Percentiles rank a stretch among this genome's conserved stretches.
Conservation (phyloP, 768 basidiomycete genomes). For the Mrakia blollopis region DNA sequence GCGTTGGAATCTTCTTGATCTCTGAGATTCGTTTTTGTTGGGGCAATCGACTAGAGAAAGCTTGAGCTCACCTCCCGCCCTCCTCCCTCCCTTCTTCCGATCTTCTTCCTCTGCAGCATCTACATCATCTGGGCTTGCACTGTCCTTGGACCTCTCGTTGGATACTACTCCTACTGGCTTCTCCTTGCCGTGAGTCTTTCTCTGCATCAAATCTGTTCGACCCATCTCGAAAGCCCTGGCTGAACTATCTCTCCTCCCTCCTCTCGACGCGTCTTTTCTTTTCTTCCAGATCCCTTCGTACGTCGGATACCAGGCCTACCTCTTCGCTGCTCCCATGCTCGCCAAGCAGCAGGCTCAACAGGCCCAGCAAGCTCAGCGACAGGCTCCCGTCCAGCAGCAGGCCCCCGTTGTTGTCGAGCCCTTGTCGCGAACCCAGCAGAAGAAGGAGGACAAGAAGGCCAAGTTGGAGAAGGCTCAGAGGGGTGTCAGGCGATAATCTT, state of each 20-base stretch:
- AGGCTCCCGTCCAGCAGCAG: not conserved
- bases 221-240: too few species aligned
- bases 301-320: not conserved
- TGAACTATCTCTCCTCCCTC: not conserved
- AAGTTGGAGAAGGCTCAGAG: constrained; percentile 8
- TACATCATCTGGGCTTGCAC: constrained; percentile 68
- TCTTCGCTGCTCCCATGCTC: not conserved
- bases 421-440: not conserved
- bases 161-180: constrained; percentile 58
- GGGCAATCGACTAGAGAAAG: not conserved
- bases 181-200: constrained; percentile 54
- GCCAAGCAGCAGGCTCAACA: constrained; percentile 10
- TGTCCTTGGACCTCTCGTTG: constrained; percentile 29
- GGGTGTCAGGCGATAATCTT: constrained; percentile 1
- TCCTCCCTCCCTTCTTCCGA: not conserved
- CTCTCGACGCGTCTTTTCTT: not conserved
- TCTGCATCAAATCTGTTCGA: too few species aligned
- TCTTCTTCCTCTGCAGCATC: constrained; percentile 40
- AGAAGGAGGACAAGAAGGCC: constrained; percentile 6
- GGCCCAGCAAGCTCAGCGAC: not conserved
- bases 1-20: too few species aligned
- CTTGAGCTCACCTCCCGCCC: not conserved
- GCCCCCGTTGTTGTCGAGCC: not conserved
- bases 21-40: not conserved
- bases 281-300: not conserved